Conservation (phyloP, 2,329 filamentous ascomycete species). For the Achaetomium macrosporum region DNA sequence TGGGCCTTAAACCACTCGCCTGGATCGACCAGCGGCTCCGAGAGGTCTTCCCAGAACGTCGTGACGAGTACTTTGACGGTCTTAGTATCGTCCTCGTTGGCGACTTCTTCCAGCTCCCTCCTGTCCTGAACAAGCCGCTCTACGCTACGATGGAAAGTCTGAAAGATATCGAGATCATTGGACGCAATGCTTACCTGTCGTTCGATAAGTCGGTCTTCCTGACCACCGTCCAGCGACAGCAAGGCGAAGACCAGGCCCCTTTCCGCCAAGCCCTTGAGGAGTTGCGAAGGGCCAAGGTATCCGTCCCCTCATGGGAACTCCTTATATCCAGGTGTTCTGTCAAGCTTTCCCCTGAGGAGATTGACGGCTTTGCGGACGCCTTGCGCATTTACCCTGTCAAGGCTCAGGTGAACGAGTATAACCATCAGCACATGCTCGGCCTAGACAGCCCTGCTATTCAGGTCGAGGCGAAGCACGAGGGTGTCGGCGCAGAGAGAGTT, state of each 20-base stretch:
- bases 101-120: constrained; percentile 5
- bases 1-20: background rate
- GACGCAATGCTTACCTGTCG: constrained; percentile 2
- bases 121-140: constrained; percentile 1
- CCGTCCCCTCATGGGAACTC: constrained; percentile 6
- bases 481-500: too few species aligned
- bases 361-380: constrained; percentile 1
- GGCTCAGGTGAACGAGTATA: constrained; percentile 3
- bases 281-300: too few species aligned
- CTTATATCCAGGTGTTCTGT: constrained; percentile 5
- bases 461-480: too few species aligned
- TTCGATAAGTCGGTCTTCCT: constrained; percentile 4
- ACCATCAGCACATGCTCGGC: constrained; percentile 2
- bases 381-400: constrained; percentile 6
- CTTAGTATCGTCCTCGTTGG: constrained; percentile 3
- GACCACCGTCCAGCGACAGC: constrained; percentile 1
- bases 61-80: constrained; percentile 1
- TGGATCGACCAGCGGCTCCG: constrained; percentile 2
- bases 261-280: constrained; percentile 2
- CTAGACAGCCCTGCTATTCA: constrained; percentile 1
- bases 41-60: constrained; percentile 1
- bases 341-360: constrained; percentile 4
- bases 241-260: constrained; percentile 4
- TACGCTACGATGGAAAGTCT: background rate
- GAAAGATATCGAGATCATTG: constrained; percentile 3